phyloP scores from a whole-genome alignment of 768 basidiomycete species.

The Mycena albidolilacea region DNA sequence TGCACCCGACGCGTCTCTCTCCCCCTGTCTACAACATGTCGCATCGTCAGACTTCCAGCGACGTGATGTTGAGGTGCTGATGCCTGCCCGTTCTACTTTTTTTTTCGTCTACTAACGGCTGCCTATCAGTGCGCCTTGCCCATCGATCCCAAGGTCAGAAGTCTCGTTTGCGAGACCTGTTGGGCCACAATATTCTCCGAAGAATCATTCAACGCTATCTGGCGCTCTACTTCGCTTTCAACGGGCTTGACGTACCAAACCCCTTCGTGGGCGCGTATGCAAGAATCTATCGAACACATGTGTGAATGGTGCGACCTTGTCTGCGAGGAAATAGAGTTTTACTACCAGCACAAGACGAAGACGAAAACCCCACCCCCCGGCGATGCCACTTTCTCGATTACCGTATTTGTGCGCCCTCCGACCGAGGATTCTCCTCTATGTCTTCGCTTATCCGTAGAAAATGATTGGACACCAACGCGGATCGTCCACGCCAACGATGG shows the following conservation, averaged over 20 bases:
- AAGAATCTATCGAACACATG: neutral
- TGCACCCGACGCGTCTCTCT: no score
- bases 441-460: neutral
- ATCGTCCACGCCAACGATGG: neutral
- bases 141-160: neutral
- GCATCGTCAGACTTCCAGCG: no score
- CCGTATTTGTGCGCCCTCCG: neutral
- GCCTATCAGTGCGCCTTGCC: no score
- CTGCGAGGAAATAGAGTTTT: neutral
- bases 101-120: no score
- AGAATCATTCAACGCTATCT: neutral
- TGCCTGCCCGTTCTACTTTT: no score
- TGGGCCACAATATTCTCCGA: neutral
- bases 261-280: neutral
- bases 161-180: neutral
- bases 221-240: neutral
- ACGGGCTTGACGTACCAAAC: neutral
- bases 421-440: neutral
- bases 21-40: no score
- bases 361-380: neutral
- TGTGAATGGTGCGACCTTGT: neutral
- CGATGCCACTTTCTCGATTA: neutral
- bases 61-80: no score
- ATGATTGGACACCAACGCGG: neutral
- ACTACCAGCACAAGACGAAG: neutral